Conservation (phyloP, 2,329 filamentous ascomycete genomes). For the Sphaerulina vaccinii region DNA sequence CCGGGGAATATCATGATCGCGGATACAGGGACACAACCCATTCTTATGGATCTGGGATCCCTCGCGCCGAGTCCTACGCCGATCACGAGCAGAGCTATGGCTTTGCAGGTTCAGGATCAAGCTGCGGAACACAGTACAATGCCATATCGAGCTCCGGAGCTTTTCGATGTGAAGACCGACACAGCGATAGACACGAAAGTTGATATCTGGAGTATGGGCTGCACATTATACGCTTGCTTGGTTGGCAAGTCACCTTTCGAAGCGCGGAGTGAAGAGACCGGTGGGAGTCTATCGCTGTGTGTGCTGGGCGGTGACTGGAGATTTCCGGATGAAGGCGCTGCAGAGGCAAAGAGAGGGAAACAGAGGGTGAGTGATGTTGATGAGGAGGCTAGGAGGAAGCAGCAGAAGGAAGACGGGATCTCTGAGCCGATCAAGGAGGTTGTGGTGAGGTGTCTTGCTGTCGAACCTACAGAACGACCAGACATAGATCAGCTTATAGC, state of each 20-base stretch:
- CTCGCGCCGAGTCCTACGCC: slow-evolving; percentile 81
- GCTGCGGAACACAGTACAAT: slow-evolving; percentile 97
- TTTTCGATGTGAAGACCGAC: slow-evolving; percentile 96
- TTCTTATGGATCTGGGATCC: slow-evolving; percentile 96
- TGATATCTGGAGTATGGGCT: slow-evolving; percentile 96
- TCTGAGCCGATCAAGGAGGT: slow-evolving; percentile 83
- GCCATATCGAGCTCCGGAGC: slow-evolving; percentile 95
- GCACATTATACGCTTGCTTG: slow-evolving; percentile 94
- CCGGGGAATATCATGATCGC: slow-evolving; percentile 99
- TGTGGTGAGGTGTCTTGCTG: slow-evolving; percentile 78
- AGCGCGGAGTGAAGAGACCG: slow-evolving; percentile 91
- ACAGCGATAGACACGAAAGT: slow-evolving; percentile 91
- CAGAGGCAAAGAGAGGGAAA: slow-evolving; percentile 56
- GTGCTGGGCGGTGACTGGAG: slow-evolving; percentile 93
- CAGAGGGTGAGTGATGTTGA: slow-evolving; percentile 44
- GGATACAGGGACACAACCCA: slow-evolving; percentile 81
- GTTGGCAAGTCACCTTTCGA: slow-evolving; percentile 97
- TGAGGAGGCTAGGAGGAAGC: slow-evolving; percentile 25
- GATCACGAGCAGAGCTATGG: slow-evolving; percentile 85
- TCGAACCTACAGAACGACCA: slow-evolving; percentile 84
- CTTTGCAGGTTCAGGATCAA: slow-evolving; percentile 87
- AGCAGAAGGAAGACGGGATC: slow-evolving; percentile 57
- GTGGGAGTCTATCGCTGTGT: slow-evolving; percentile 87
- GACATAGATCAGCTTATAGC: slow-evolving; percentile 80
- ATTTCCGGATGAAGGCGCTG: slow-evolving; percentile 82